A percentile compares a stretch with the other conserved stretches of the same genome.
phyloP scores from a whole-genome alignment of 1,284 basidiomycete species.

The Irpex lacteus region DNA sequence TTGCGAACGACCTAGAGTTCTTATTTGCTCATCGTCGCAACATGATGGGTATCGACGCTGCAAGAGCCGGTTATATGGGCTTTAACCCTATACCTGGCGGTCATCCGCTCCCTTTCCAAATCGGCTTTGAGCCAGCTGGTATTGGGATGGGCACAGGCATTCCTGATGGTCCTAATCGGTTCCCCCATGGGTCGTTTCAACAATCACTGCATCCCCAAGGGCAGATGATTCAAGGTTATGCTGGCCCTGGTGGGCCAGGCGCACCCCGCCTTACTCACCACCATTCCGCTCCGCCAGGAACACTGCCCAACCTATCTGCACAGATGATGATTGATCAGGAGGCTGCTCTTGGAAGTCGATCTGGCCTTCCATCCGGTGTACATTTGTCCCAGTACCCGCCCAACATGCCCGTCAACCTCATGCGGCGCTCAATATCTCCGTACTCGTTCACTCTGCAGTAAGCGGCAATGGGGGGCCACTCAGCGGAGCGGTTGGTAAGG shows the following conservation, averaged over 20 bases:
- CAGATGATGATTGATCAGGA: conserved; percentile 28
- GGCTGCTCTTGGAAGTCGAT: conserved; percentile 19
- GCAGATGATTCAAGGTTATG: conserved; percentile 21
- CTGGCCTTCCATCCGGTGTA: conserved; percentile 17
- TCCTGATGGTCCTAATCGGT: conserved; percentile 17
- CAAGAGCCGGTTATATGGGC: conserved; percentile 26
- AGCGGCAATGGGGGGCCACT: background rate
- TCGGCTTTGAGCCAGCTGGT: conserved; percentile 21
- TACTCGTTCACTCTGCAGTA: conserved; percentile 20
- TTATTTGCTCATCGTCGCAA: conserved; percentile 43
- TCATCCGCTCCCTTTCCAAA: conserved; percentile 23
- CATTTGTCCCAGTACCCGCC: conserved; percentile 21
- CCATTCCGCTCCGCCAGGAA: conserved; percentile 25
- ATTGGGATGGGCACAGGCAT: conserved; percentile 24
- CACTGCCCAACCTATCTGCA: conserved; percentile 19
- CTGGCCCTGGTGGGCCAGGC: conserved; percentile 11
- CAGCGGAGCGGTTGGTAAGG: background rate
- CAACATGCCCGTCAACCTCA: conserved; percentile 14
- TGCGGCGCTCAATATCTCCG: conserved; percentile 30
- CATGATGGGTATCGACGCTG: conserved; percentile 22
- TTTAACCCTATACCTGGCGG: conserved; percentile 28
- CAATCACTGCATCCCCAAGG: conserved; percentile 14
- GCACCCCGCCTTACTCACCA: conserved; percentile 25
- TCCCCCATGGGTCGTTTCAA: conserved; percentile 15
- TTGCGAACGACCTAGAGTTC: conserved; percentile 53